Conservation (phyloP, 768 basidiomycete genomes). For the Leccinellum rugosiceps region DNA sequence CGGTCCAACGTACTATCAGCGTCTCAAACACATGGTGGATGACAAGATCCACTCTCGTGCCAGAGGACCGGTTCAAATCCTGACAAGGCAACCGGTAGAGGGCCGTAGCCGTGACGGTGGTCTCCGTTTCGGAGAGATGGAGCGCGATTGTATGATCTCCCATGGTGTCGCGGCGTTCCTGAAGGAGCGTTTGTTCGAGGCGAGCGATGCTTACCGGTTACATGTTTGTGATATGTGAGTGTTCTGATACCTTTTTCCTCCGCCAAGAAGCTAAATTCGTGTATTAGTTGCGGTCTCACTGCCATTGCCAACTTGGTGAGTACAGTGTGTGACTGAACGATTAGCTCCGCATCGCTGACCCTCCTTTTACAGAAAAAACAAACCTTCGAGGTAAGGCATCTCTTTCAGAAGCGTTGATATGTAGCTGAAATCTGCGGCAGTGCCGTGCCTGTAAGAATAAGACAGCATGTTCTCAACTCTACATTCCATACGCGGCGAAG, state of each 20-base stretch:
- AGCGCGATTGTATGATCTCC: conserved; percentile 99
- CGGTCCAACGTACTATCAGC: conserved; percentile 98
- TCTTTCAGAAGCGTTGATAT: neutral
- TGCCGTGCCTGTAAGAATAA: conserved; percentile 98
- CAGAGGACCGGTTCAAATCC: conserved; percentile 93
- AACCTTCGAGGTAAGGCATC: conserved; percentile 73
- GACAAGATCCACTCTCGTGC: conserved; percentile 99
- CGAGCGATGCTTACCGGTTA: conserved; percentile 87
- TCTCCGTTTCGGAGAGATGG: conserved; percentile 99
- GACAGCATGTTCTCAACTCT: conserved; percentile 86
- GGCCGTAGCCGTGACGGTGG: conserved; percentile 99
- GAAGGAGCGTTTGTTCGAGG: conserved; percentile 95
- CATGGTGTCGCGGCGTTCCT: conserved; percentile 98
- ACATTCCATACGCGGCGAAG: conserved; percentile 97
- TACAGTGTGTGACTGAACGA: conserved; percentile 10
- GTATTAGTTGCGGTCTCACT: conserved; percentile 81
- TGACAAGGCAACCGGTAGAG: conserved; percentile 97
- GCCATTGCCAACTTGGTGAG: conserved; percentile 93
- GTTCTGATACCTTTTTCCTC: neutral
- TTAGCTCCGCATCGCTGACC: conserved; percentile 12
- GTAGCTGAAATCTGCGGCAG: conserved; percentile 26
- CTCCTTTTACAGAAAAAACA: conserved; percentile 76
- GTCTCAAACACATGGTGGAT: conserved; percentile 99
- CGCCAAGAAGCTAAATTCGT: conserved; percentile 8
- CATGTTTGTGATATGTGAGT: conserved; percentile 96